A percentile compares a stretch with the other conserved stretches of the same genome.
These are phyloP conservation scores for Limonium bicolor DNA, from an alignment of 148 eudicot species.

Conservation along the genomic window DNA sequence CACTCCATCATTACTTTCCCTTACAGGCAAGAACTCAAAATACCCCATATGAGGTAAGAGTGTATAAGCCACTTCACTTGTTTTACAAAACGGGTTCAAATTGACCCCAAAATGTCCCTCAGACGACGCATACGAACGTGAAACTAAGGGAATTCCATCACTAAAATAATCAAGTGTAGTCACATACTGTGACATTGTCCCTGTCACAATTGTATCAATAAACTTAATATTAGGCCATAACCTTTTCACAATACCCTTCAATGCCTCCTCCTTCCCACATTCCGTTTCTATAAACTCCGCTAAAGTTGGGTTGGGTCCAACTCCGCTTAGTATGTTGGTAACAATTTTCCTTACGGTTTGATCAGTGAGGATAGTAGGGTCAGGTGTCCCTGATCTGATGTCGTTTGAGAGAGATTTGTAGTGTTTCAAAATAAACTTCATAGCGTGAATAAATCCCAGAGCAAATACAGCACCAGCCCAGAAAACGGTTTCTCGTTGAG, in stretches of 20 bases:
- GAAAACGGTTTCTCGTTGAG: slow-evolving; percentile 41
- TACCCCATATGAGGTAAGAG: slow-evolving; percentile 63
- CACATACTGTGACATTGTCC: slow-evolving; percentile 73
- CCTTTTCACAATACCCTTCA: slow-evolving; percentile 61
- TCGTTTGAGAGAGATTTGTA: slow-evolving; percentile 34
- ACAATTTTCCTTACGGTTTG: slow-evolving; percentile 31
- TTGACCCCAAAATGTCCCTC: slow-evolving; percentile 80
- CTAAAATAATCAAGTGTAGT: slow-evolving; percentile 56
- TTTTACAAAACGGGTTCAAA: slow-evolving; percentile 54
- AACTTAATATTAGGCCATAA: slow-evolving; percentile 75
- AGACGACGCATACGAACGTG: slow-evolving; percentile 70
- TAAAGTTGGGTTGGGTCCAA: slow-evolving; percentile 46
- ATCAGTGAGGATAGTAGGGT: slow-evolving; percentile 38
- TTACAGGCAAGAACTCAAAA: slow-evolving; percentile 61
- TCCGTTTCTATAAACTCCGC: slow-evolving; percentile 48
- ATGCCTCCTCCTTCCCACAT: slow-evolving; percentile 30
- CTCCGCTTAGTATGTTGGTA: slow-evolving; percentile 14
- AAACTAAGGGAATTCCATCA: slow-evolving; percentile 62
- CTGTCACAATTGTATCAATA: slow-evolving; percentile 71
- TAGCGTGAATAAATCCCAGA: slow-evolving; percentile 76
- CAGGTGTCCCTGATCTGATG: slow-evolving; percentile 37
- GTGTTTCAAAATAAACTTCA: slow-evolving; percentile 48
- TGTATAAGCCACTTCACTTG: slow-evolving; percentile 62
- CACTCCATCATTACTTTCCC: slow-evolving; percentile 26
- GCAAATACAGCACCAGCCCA: slow-evolving; percentile 81